These are phyloP conservation scores for Mortierella hygrophila DNA, from an alignment of 192 early-diverging fungal species.

Conservation along the genomic window DNA sequence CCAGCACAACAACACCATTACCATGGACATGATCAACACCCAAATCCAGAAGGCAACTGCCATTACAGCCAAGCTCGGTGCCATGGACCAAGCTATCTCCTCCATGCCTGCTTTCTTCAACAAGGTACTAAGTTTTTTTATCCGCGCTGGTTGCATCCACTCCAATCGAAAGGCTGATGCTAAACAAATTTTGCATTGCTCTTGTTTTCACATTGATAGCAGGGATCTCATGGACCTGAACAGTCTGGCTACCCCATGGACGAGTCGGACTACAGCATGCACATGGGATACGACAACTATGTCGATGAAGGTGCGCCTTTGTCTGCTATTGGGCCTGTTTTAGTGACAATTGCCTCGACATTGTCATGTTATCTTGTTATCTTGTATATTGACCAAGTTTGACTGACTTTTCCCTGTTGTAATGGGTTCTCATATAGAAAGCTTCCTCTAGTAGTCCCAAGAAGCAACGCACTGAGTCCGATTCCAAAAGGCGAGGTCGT, in stretches of 20 bases:
- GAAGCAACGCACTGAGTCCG: constrained; percentile 10
- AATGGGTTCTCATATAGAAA: constrained; percentile 40
- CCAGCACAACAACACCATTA: constrained; percentile 55
- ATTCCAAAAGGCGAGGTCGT: background rate
- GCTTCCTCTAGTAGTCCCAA: constrained; percentile 42
- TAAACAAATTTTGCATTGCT: background rate
- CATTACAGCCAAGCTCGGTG: constrained; percentile 33
- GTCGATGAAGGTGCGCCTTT: constrained; percentile 44
- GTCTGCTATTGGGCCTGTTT: background rate
- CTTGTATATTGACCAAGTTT: background rate
- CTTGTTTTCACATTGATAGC: background rate
- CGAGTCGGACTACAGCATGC: constrained; percentile 45
- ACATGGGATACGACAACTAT: constrained; percentile 41
- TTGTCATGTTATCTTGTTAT: background rate
- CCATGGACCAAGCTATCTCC: constrained; percentile 48
- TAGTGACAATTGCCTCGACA: background rate
- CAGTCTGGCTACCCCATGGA: constrained; percentile 25
- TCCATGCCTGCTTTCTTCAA: constrained; percentile 45
- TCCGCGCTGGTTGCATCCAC: background rate
- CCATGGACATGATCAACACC: constrained; percentile 60
- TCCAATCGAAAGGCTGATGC: background rate
- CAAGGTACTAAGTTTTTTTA: constrained; percentile 20
- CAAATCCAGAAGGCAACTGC: constrained; percentile 57
- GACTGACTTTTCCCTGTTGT: background rate
- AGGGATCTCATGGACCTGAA: constrained; percentile 23